phyloP scores from a whole-genome alignment of 2,329 filamentous ascomycete species.

The Cladosporium sp. region DNA sequence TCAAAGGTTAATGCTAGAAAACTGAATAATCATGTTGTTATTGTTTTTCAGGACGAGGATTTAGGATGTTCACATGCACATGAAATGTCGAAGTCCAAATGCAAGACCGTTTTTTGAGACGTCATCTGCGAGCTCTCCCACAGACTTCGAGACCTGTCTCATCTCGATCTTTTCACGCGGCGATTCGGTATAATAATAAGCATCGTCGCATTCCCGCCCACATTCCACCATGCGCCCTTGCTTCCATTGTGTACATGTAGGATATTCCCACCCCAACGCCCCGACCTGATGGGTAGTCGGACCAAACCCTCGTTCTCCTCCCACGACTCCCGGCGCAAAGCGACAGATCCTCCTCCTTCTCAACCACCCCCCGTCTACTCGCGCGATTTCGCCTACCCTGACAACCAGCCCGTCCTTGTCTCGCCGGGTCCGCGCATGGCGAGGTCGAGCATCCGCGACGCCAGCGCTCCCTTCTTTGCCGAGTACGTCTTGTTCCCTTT shows the following conservation, averaged over 20 bases:
- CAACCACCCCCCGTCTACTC: constrained; percentile 28
- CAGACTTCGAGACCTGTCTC: not conserved
- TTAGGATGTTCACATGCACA: too few species aligned
- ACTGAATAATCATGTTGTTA: too few species aligned
- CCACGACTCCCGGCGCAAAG: constrained; percentile 4
- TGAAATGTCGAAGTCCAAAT: too few species aligned
- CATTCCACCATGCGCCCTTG: constrained; percentile 7
- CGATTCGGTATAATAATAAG: not conserved
- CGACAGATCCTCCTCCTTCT: not conserved
- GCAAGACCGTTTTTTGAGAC: too few species aligned
- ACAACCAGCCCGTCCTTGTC: constrained; percentile 31
- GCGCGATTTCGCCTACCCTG: constrained; percentile 44
- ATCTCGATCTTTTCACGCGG: not conserved
- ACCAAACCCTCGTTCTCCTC: not conserved
- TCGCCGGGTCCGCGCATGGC: constrained; percentile 37
- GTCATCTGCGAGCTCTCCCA: too few species aligned
- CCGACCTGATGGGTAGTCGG: constrained; percentile 5
- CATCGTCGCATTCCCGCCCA: not conserved
- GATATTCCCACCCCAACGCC: not conserved
- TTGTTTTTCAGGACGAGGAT: too few species aligned
- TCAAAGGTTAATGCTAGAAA: too few species aligned
- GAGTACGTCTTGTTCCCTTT: constrained; percentile 46
- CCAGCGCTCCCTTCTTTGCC: constrained; percentile 47
- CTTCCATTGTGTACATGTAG: not conserved
- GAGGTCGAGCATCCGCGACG: constrained; percentile 42